Percentiles rank a stretch among this genome's conserved stretches.
These are phyloP conservation scores for Hirschioporus abietinus DNA, from an alignment of 768 basidiomycete genomes.

Conservation along the genomic window DNA sequence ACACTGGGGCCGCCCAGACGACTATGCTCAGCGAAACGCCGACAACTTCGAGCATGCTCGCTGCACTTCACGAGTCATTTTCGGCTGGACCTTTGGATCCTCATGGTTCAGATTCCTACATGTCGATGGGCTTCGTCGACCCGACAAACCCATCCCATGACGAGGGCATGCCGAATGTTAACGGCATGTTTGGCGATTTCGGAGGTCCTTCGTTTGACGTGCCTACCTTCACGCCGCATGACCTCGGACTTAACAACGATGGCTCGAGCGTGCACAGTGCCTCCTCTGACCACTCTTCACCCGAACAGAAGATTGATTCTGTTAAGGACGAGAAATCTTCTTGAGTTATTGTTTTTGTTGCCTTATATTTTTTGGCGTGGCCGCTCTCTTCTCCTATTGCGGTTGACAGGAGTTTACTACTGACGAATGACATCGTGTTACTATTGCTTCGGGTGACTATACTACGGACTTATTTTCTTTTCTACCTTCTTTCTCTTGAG, in stretches of 20 bases:
- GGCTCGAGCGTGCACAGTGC: slow-evolving; percentile 27
- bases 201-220: slow-evolving; percentile 67
- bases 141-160: slow-evolving; percentile 52
- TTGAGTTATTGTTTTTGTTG: slow-evolving; percentile 15
- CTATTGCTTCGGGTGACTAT: not conserved
- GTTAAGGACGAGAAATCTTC: slow-evolving; percentile 60
- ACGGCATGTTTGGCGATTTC: slow-evolving; percentile 68
- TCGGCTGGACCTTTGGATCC: slow-evolving; percentile 62
- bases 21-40: slow-evolving; percentile 70
- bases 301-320: slow-evolving; percentile 57
- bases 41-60: slow-evolving; percentile 87
- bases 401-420: not conserved
- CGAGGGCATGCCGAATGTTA: slow-evolving; percentile 53
- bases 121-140: slow-evolving; percentile 73
- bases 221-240: slow-evolving; percentile 57
- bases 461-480: slow-evolving; percentile 4
- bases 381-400: not conserved
- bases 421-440: not conserved
- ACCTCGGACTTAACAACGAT: slow-evolving; percentile 46
- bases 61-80: slow-evolving; percentile 73
- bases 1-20: slow-evolving; percentile 45
- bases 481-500: not conserved
- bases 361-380: not conserved
- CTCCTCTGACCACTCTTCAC: slow-evolving; percentile 32
- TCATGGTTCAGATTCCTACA: slow-evolving; percentile 58